These are phyloP conservation scores for Lipomyces yamadae DNA, from an alignment of 805 yeast genomes.

Conservation along the genomic window DNA sequence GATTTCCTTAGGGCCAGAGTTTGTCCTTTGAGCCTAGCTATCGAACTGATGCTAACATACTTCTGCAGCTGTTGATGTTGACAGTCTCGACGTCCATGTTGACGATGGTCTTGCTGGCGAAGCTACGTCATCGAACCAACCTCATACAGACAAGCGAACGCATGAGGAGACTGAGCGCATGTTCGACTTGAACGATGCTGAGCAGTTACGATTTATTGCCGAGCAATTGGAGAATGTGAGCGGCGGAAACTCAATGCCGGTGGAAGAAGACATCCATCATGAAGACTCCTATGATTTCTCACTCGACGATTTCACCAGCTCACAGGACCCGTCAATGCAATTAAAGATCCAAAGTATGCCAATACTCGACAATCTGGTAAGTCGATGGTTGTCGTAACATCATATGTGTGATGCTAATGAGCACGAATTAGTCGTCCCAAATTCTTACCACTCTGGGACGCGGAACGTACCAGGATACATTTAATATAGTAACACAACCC, in stretches of 20 bases:
- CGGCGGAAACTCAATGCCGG: conserved; percentile 50
- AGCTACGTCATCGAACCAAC: not conserved
- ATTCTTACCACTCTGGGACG: conserved; percentile 71
- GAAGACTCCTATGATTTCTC: conserved; percentile 17
- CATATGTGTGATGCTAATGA: not conserved
- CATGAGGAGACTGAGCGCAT: conserved; percentile 12
- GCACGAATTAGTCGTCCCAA: conserved; percentile 60
- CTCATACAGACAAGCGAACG: not conserved
- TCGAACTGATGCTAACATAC: not conserved
- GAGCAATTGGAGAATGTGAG: conserved; percentile 39
- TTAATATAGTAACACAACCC: conserved; percentile 68
- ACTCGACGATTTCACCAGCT: conserved; percentile 16
- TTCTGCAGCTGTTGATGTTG: conserved; percentile 12
- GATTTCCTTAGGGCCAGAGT: not conserved
- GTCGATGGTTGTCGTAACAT: not conserved
- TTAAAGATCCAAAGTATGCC: conserved; percentile 52
- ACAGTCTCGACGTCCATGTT: conserved; percentile 11
- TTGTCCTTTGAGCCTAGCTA: not conserved
- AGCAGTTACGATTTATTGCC: conserved; percentile 42
- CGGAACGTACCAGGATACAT: conserved; percentile 75
- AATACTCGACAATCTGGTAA: conserved; percentile 68
- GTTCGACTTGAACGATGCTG: conserved; percentile 40
- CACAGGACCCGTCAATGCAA: conserved; percentile 28
- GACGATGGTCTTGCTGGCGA: not conserved
- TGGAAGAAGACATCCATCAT: conserved; percentile 13